These are phyloP conservation scores for Tuber magnatum DNA, from an alignment of 495 filamentous ascomycete genomes.

Conservation along the genomic window DNA sequence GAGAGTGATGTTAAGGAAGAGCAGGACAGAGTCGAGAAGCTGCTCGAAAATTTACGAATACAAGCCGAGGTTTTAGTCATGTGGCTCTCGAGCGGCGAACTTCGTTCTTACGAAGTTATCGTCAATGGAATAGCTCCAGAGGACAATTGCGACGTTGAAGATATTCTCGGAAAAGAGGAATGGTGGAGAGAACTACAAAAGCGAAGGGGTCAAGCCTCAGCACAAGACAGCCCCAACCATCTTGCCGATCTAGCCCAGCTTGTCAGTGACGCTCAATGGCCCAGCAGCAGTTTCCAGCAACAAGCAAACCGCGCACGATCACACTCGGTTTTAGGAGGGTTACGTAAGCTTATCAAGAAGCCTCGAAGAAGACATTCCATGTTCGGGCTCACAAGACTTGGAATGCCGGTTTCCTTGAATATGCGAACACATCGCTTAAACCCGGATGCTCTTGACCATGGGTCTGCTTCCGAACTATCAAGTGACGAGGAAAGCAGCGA, in stretches of 20 bases:
- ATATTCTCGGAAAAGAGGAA: slow-evolving; percentile 58
- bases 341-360: slow-evolving; percentile 34
- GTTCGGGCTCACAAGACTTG: slow-evolving; percentile 56
- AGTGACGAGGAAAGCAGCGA: slow-evolving; percentile 47
- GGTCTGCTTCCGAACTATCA: slow-evolving; percentile 44
- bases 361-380: slow-evolving; percentile 52
- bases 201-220: slow-evolving; percentile 47
- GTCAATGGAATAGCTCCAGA: slow-evolving; percentile 55
- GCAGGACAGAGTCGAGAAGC: slow-evolving; percentile 59
- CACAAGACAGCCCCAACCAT: slow-evolving; percentile 40
- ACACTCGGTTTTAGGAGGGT: slow-evolving; percentile 18
- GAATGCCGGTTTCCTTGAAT: slow-evolving; percentile 54
- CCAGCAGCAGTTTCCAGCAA: slow-evolving; percentile 52
- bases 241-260: slow-evolving; percentile 40
- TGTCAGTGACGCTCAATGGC: slow-evolving; percentile 46
- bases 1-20: slow-evolving; percentile 79
- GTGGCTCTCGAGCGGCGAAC: slow-evolving; percentile 67
- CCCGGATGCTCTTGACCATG: slow-evolving; percentile 55
- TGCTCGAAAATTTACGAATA: slow-evolving; percentile 75
- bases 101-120: slow-evolving; percentile 69
- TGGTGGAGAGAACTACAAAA: slow-evolving; percentile 77
- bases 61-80: slow-evolving; percentile 72
- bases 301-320: slow-evolving; percentile 44
- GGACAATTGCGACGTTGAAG: slow-evolving; percentile 50
- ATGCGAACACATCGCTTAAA: slow-evolving; percentile 71